These are phyloP conservation scores for Colletotrichum liaoningense DNA, from an alignment of 2,329 filamentous ascomycete genomes.

Conservation along the genomic window DNA sequence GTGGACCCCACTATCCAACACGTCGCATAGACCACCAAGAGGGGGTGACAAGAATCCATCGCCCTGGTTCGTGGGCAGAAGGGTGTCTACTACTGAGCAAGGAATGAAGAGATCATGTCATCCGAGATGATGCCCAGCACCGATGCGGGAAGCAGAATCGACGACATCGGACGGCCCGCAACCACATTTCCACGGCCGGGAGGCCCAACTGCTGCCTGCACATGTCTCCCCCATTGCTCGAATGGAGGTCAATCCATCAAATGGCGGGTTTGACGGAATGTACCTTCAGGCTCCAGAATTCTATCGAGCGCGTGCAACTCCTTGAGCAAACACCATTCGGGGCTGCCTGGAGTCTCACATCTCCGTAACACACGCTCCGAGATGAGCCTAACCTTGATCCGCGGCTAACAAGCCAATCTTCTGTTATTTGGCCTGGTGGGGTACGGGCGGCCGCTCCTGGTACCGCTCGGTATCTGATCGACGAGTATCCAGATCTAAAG, in stretches of 20 bases:
- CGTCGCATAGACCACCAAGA: constrained; percentile 20
- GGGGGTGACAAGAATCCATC: constrained; percentile 11
- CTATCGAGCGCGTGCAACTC: not conserved
- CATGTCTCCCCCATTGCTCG: not conserved
- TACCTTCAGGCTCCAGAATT: constrained; percentile 15
- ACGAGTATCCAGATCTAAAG: not conserved
- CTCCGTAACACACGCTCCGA: not conserved
- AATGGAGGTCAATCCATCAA: not conserved
- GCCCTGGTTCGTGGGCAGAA: constrained; percentile 33
- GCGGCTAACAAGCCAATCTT: constrained; percentile 8
- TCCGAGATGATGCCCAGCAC: not conserved
- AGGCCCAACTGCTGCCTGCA: constrained; percentile 23
- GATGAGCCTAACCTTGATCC: not conserved
- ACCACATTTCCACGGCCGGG: not conserved
- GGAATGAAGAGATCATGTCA: constrained; percentile 2
- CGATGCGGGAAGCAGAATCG: not conserved
- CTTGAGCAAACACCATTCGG: not conserved
- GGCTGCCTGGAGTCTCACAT: constrained; percentile 5
- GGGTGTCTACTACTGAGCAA: not conserved
- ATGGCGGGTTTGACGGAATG: not conserved
- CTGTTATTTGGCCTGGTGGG: not conserved
- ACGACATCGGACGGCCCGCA: not conserved
- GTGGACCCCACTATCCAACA: constrained; percentile 1
- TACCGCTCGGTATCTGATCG: not conserved
- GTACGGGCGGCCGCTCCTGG: not conserved